Evolutionary conservation across 192 early-diverging fungal genomes (phyloP), one percentile per base, ranked within the genome.

Genomic region (Linnemannia schmuckeri): DNA sequence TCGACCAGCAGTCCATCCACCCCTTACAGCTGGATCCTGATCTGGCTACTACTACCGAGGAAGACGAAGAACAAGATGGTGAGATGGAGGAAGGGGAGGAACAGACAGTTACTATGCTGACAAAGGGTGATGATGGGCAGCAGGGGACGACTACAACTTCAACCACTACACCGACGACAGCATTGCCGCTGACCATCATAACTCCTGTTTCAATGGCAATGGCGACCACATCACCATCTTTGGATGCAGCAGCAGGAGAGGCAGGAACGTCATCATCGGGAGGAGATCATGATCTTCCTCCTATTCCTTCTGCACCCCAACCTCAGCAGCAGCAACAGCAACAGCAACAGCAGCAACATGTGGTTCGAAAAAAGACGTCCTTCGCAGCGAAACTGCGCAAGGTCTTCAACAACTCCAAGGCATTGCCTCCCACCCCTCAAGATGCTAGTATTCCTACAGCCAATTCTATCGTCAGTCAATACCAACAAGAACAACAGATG

Each of bases 1-100:
- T 63, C 24, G 76, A 87, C 42, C 79, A 78, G 24, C 71, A 87
- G 17, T 81, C 85, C n/a, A 81, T 87, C 52, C 85, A 87, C 57
- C 85, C 85, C 37, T 35, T 87, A 20, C 63, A 87, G 18, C 3
- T 81, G 38, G 76, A 81, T 38, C 82, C 82, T 70, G 72, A 74
- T 52, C 75, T 27, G n/a, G 18, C 47, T 66, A 76, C 52, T 66
- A 33, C 61, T 33, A 66, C 61, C 61, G 61, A 66, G 61, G 61
- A 66, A 17, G 30, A 15, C 27, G 30, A 15, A 66, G 61, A 66
- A 9, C 27, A 27, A 66, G 27, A 30, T 66, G 30, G 10, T 15
- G 61, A 66, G 30, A 24, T 30, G 12, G 30, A 33, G 61, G 57
- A 61, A 10, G 13, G 9, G 27, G 12, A 15, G 30, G 61, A 0